Evolutionary conservation across 768 basidiomycete genomes (phyloP), one percentile per base, ranked within the genome.

Genomic region (Pleurotus tuoliensis): DNA sequence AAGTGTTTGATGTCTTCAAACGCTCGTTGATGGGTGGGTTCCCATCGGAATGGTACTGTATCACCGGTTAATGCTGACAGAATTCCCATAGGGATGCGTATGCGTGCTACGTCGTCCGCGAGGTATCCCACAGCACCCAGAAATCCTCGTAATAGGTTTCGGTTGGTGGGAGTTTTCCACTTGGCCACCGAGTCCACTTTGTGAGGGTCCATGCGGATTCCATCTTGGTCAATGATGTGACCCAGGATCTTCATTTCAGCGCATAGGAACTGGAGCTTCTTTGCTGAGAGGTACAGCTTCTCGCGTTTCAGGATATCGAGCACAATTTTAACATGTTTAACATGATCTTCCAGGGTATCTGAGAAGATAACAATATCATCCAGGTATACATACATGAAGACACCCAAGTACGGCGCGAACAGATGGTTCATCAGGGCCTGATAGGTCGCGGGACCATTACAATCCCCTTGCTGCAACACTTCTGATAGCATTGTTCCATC

Each of bases 371-470:
- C 61, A 73, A 61, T 27, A 27, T 27, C 27, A 27, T 27, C 27
- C 27, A 27, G 27, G 27, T 27, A 27, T 7, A 27, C 27, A 41
- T 75, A 67, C 52, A 71, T 66, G 51, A 73, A 67, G 1, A 61
- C 57, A 0, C 76, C 75, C 27, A 80, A 70, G 40, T 63, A 68
- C 0, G 60, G 40, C 0, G 59, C 59, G 46, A 71, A 71, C 0
- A 78, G 63, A 48, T 76, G 65, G 53, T 77, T 77, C 73, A 77
- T 76, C 0, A 78, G 47, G 0, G 73, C 61, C 58, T 79, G 76
- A 62, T 73, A 27, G 27, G 27, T 27, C 7, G 3, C 3, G 27
- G 27, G 27, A 7, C 27, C 27, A 27, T 27, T 27, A 27, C 27
- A 27, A 27, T 27, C 27, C 27, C 27, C 27, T 27, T 27, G 76